Conservation (phyloP, 129 eudicot genomes). For the Gnaphalium uliginosum region DNA sequence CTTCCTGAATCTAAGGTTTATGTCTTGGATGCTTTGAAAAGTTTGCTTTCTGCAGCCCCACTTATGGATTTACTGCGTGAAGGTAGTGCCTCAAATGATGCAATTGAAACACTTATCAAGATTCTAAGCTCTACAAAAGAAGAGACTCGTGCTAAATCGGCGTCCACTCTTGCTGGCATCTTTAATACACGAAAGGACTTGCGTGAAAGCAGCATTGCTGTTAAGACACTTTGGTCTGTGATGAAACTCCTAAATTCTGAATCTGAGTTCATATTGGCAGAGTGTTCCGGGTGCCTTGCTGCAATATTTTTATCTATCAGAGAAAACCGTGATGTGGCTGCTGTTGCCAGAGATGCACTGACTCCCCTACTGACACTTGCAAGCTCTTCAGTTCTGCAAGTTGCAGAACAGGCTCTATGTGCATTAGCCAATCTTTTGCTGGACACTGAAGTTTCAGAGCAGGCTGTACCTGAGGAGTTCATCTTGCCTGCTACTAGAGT, state of each 20-base stretch:
- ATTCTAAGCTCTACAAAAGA: slow-evolving; percentile 69
- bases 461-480: slow-evolving; percentile 70
- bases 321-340: slow-evolving; percentile 83
- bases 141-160: slow-evolving; percentile 93
- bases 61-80: slow-evolving; percentile 78
- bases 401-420: slow-evolving; percentile 90
- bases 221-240: slow-evolving; percentile 74
- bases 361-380: slow-evolving; percentile 65
- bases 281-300: slow-evolving; percentile 76
- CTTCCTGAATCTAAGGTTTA: slow-evolving; percentile 96
- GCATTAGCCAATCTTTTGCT: slow-evolving; percentile 87
- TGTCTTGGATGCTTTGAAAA: slow-evolving; percentile 92
- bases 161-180: slow-evolving; percentile 88
- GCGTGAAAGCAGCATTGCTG: slow-evolving; percentile 90
- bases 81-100: slow-evolving; percentile 97
- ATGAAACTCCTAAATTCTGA: slow-evolving; percentile 70
- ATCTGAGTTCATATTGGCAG: slow-evolving; percentile 74
- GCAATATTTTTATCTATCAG: slow-evolving; percentile 77
- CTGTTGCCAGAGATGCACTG: slow-evolving; percentile 75
- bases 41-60: slow-evolving; percentile 83
- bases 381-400: slow-evolving; percentile 64
- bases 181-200: slow-evolving; percentile 84
- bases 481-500: slow-evolving; percentile 86
- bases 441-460: slow-evolving; percentile 73
- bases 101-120: slow-evolving; percentile 85